A percentile compares a stretch with the other conserved stretches of the same genome.
Conservation (phyloP, 176 grass and related monocot genomes). For the Cenchrus purpureus region DNA sequence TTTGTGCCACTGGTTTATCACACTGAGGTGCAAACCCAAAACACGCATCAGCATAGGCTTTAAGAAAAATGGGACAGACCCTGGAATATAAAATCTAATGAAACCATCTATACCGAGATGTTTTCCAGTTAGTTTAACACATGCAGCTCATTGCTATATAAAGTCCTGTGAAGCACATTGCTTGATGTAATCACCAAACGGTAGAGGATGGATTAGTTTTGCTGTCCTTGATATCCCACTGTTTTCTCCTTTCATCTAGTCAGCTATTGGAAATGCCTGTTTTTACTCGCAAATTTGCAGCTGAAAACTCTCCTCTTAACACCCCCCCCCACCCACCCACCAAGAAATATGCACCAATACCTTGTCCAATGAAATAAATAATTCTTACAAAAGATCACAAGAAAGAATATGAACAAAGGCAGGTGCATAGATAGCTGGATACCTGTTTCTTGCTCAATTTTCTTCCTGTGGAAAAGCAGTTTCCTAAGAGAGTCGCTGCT, state of each 20-base stretch:
- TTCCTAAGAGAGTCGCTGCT: conserved; percentile 74
- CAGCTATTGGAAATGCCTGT: background rate
- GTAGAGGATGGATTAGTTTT: conserved; percentile 28
- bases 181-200: conserved; percentile 12
- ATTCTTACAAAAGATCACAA: conserved; percentile 20
- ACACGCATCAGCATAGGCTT: conserved; percentile 17
- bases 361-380: background rate
- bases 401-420: conserved; percentile 27
- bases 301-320: background rate
- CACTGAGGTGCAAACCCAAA: conserved; percentile 20
- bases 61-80: background rate
- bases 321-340: no score
- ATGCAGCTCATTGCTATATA: background rate
- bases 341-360: conserved; percentile 25
- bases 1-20: background rate
- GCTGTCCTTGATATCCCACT: background rate
- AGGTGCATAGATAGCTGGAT: conserved; percentile 22
- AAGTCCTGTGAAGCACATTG: conserved; percentile 15
- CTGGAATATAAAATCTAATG: conserved; percentile 2
- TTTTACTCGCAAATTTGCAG: background rate
- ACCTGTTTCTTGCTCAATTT: conserved; percentile 95
- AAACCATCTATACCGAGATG: background rate
- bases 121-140: background rate
- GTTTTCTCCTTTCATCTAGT: conserved; percentile 23
- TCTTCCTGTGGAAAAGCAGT: conserved; percentile 78